A percentile compares a stretch with the other conserved stretches of the same genome.
phyloP scores from a whole-genome alignment of 2,329 filamentous ascomycete genomes.

The Ophiostoma sp. region DNA sequence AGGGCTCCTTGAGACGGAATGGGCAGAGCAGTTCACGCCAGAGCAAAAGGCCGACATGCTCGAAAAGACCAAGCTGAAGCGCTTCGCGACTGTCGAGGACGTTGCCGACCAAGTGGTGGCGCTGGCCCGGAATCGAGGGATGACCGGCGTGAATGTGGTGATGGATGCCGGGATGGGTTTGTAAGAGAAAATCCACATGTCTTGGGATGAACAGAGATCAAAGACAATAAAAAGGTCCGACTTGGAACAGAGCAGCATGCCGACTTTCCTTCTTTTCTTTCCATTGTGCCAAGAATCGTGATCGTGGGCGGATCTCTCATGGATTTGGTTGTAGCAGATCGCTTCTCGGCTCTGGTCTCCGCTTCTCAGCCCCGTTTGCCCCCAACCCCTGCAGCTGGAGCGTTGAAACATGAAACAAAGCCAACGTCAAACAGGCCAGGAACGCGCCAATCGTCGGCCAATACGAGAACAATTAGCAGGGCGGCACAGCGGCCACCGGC shows the following conservation, averaged over 20 bases:
- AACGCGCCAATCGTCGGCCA: background rate
- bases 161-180: constrained; percentile 26
- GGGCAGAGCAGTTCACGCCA: constrained; percentile 59
- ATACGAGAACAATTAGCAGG: background rate
- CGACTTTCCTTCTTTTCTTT: background rate
- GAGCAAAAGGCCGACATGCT: constrained; percentile 57
- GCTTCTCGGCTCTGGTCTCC: background rate
- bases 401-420: constrained; percentile 20
- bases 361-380: constrained; percentile 1
- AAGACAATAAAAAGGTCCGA: background rate
- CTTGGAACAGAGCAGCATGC: background rate
- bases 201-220: background rate
- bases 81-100: constrained; percentile 55
- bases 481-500: background rate
- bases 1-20: constrained; percentile 58
- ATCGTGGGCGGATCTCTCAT: background rate
- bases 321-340: constrained; percentile 10
- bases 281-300: constrained; percentile 1
- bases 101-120: constrained; percentile 28
- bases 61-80: constrained; percentile 59
- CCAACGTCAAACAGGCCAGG: constrained; percentile 5
- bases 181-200: background rate
- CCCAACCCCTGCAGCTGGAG: constrained; percentile 17
- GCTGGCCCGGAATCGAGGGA: constrained; percentile 24
- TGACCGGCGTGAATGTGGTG: constrained; percentile 28